Conservation (phyloP, 176 grass and related monocot genomes). For the Miscanthus lutarioriparius region DNA sequence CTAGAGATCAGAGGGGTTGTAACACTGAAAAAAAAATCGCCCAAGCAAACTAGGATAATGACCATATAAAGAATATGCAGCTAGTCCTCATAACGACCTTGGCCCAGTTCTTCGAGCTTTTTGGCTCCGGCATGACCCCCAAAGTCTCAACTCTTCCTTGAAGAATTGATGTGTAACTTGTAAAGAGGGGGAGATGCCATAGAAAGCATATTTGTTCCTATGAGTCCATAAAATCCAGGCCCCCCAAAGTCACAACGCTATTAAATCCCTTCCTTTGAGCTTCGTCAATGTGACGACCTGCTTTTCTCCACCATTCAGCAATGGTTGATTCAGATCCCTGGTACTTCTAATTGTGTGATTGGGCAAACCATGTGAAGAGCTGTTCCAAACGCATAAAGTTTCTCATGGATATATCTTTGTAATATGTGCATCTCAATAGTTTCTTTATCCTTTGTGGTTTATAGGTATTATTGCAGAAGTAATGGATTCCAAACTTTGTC, state of each 20-base stretch:
- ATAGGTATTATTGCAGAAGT: background rate
- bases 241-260: background rate
- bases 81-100: background rate
- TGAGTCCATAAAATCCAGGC: background rate
- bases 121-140: background rate
- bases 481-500: slow-evolving; percentile 11
- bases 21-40: background rate
- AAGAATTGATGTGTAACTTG: background rate
- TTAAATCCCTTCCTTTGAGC: background rate
- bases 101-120: background rate
- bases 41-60: background rate
- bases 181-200: background rate
- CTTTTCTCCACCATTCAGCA: background rate
- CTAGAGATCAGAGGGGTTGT: background rate
- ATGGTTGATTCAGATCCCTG: background rate
- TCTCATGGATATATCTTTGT: slow-evolving; percentile 25
- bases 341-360: slow-evolving; percentile 8
- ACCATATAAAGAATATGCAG: background rate
- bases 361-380: slow-evolving; percentile 9
- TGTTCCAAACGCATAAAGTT: slow-evolving; percentile 20
- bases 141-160: background rate
- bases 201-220: background rate
- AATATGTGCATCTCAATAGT: slow-evolving; percentile 3
- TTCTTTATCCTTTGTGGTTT: background rate
- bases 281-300: background rate